Conservation (phyloP, 768 basidiomycete species). For the Pulveroboletus sp. region DNA sequence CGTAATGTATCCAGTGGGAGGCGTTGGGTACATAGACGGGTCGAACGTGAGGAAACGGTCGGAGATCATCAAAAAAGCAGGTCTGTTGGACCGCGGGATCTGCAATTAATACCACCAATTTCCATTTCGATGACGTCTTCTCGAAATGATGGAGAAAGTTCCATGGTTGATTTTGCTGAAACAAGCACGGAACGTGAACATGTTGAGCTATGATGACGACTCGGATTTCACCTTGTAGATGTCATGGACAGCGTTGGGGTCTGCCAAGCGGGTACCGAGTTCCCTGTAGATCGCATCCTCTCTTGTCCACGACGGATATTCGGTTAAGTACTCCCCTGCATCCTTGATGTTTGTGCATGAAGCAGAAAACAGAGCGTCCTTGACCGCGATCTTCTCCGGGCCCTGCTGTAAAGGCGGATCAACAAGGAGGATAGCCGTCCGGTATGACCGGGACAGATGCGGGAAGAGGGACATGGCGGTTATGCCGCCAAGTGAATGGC, state of each 20-base stretch:
- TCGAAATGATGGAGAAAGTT: slow-evolving; percentile 10
- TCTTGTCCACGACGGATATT: slow-evolving; percentile 10
- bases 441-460: slow-evolving; percentile 6
- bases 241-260: slow-evolving; percentile 1
- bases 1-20: slow-evolving; percentile 19
- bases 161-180: slow-evolving; percentile 17
- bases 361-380: background rate
- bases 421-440: slow-evolving; percentile 5
- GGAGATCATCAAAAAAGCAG: slow-evolving; percentile 5
- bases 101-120: slow-evolving; percentile 8
- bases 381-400: background rate
- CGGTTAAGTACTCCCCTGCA: slow-evolving; percentile 1
- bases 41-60: slow-evolving; percentile 8
- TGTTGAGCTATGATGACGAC: background rate
- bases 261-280: slow-evolving; percentile 3
- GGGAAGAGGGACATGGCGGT: slow-evolving; percentile 14
- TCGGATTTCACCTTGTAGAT: slow-evolving; percentile 4
- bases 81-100: slow-evolving; percentile 8
- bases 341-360: background rate
- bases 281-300: slow-evolving; percentile 10
- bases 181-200: background rate
- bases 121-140: slow-evolving; percentile 1
- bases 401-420: slow-evolving; percentile 9
- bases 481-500: slow-evolving; percentile 17
- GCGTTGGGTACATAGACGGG: slow-evolving; percentile 6